These are phyloP conservation scores for Limonium bicolor DNA, from an alignment of 148 eudicot species.

Conservation along the genomic window DNA sequence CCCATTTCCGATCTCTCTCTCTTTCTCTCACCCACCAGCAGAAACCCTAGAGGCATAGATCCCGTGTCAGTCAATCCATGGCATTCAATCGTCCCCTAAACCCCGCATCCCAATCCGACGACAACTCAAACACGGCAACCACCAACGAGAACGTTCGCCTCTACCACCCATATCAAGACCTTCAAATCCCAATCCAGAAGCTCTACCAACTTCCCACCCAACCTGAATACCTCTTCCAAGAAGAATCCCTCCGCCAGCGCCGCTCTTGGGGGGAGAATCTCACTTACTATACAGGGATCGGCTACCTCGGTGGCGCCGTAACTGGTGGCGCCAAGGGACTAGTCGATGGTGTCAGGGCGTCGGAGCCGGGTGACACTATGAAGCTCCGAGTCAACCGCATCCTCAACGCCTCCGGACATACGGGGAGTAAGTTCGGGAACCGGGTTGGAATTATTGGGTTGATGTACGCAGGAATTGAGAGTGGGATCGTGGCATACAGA, in stretches of 20 bases:
- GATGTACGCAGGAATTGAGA: conserved; percentile 10
- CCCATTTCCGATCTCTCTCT: too few relatives aligned
- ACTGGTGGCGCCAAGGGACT: conserved; percentile 13
- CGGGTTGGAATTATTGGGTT: conserved; percentile 10
- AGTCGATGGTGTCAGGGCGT: conserved; percentile 12
- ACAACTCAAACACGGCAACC: background rate
- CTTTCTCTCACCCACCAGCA: too few relatives aligned
- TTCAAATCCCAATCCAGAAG: background rate
- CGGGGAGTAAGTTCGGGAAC: conserved; percentile 21
- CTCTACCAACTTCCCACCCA: conserved; percentile 23
- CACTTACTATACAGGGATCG: conserved; percentile 15
- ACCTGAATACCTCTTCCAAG: conserved; percentile 20
- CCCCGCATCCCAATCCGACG: background rate
- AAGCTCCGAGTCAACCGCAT: conserved; percentile 20
- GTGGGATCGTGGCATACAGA: background rate
- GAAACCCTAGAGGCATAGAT: too few relatives aligned
- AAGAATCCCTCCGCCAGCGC: conserved; percentile 10
- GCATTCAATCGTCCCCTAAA: background rate
- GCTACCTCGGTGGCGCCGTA: conserved; percentile 10
- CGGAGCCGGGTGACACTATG: conserved; percentile 17
- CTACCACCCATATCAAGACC: conserved; percentile 19
- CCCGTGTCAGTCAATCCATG: too few relatives aligned
- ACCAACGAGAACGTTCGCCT: conserved; percentile 5
- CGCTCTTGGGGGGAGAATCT: conserved; percentile 11
- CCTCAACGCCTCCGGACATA: conserved; percentile 17